Base-by-base conservation (phyloP, 2,329 filamentous ascomycete species). In the Bertia moriformis region DNA sequence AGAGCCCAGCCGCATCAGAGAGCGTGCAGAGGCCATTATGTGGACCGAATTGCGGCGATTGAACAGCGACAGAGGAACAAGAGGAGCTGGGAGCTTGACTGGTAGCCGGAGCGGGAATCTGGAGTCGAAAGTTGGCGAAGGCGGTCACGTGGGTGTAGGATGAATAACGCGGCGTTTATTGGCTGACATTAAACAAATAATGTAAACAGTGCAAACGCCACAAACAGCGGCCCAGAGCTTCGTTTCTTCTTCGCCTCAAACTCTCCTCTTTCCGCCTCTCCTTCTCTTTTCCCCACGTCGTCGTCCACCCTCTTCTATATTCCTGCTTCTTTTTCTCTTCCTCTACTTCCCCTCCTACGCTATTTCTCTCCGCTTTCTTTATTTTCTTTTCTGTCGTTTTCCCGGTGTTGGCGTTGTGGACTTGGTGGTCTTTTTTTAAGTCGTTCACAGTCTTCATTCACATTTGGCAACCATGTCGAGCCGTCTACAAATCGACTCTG, bases 401-500 rank as follows among this genome's bases (percentile, higher is more conserved):
- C 24, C n/a, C n/a, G 10, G n/a, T n/a, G n/a, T n/a, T n/a, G n/a
- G n/a, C n/a, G n/a, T n/a, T n/a, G n/a, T n/a, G n/a, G n/a, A n/a
- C n/a, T n/a, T n/a, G n/a, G n/a, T n/a, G n/a, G n/a, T n/a, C n/a
- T n/a, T n/a, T n/a, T n/a, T n/a, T n/a, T n/a, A n/a, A n/a, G n/a
- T n/a, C n/a, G n/a, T n/a, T n/a, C n/a, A n/a, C n/a, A n/a, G n/a
- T n/a, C n/a, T n/a, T n/a, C n/a, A n/a, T n/a, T n/a, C n/a, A n/a
- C n/a, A n/a, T n/a, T 29, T 29, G 10, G 24, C 24, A 29, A 10
- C 24, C 24, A 33, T 39, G 18, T 38, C 24, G 55, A 62, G 46
- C 44, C 81, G 81, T 76, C 73, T 75, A 41, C 75, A 75, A 41
- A 73, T 81, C 63, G 78, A 83, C 54, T 72, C 67, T 48, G 81